These are phyloP conservation scores for Pseudodiploospora longispora DNA, from an alignment of 2,329 filamentous ascomycete species.

Conservation along the genomic window DNA sequence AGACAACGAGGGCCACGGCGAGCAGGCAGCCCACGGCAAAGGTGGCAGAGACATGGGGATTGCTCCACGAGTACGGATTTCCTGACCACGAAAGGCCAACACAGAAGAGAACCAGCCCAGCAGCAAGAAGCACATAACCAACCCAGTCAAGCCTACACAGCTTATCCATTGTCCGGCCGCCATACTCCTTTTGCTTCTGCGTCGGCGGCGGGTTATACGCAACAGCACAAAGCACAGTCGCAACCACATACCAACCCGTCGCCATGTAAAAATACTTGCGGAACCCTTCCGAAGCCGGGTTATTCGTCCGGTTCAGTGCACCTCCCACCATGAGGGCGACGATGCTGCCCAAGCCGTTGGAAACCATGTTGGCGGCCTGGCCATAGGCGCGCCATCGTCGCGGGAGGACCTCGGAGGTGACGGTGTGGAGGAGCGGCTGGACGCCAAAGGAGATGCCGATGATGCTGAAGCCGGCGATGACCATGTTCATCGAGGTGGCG, in stretches of 20 bases:
- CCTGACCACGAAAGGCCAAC: slow-evolving; percentile 29
- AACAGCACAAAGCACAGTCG: slow-evolving; percentile 18
- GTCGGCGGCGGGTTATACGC: slow-evolving; percentile 26
- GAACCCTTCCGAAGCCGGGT: slow-evolving; percentile 22
- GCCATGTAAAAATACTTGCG: slow-evolving; percentile 28
- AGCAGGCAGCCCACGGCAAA: slow-evolving; percentile 26
- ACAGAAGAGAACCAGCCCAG: slow-evolving; percentile 30
- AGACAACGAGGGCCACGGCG: slow-evolving; percentile 19
- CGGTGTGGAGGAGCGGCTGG: slow-evolving; percentile 30
- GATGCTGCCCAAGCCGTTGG: slow-evolving; percentile 21
- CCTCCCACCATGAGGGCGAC: slow-evolving; percentile 26
- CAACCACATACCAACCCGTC: slow-evolving; percentile 19
- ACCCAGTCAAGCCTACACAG: slow-evolving; percentile 30
- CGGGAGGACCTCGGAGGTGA: slow-evolving; percentile 32
- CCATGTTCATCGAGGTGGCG: slow-evolving; percentile 25
- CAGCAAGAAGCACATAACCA: slow-evolving; percentile 26
- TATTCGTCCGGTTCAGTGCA: slow-evolving; percentile 22
- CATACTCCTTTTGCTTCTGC: slow-evolving; percentile 17
- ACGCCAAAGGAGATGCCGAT: slow-evolving; percentile 27
- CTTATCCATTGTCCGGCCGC: slow-evolving; percentile 20
- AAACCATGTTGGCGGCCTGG: slow-evolving; percentile 25
- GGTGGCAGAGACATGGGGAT: slow-evolving; percentile 26
- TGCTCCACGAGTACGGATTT: slow-evolving; percentile 30
- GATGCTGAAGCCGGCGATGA: slow-evolving; percentile 28
- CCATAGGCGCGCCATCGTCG: slow-evolving; percentile 26